Evolutionary conservation across 371 early-diverging fungal genomes (phyloP), one percentile per base, ranked within the genome.

Genomic region (Circinella minor): DNA sequence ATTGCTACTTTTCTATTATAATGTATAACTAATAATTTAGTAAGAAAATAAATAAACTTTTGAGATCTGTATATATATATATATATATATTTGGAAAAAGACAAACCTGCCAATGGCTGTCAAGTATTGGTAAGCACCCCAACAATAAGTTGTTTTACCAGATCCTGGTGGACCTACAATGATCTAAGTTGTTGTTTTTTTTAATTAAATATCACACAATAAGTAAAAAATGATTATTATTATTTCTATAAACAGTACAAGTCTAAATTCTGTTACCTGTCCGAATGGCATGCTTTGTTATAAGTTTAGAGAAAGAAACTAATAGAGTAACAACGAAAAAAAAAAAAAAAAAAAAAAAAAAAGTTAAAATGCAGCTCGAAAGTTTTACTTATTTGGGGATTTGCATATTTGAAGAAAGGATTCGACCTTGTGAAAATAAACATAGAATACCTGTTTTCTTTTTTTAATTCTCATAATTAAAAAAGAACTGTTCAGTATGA

Each of bases 161-260:
- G 95, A 93, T 27, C 99, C 99, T 68, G 99, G 98, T 64, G 98
- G 98, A 4, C 99, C 99, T 66, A 98, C 92, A 46, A 98, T 94
- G 51, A 99, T 77, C 91, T 96, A 9, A 9, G 6, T 9, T 85
- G 0, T 49, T 5, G 17, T 11, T 11, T n/a, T 11, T 5, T 7
- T 65, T 15, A 65, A 27, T 27, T 27, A 27, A 27, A 27, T 27
- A 27, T 27, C 2, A 27, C 2, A 1, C 27, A 27, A 27, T 27
- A 2, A 27, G 27, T 27, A 27, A 27, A 27, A 27, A 27, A 27
- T 36, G 27, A 3, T 13, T 4, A 36, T 39, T 60, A 13, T 15
- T 7, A 11, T 61, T 55, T 64, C 51, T 51, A 17, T 5, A 51
- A 51, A 49, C 14, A 17, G 65, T 36, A 36, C 48, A 36, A 34